Evolutionary conservation across 2,329 filamentous ascomycete genomes (phyloP).

Genomic region (Fusarium tricinctum): DNA sequence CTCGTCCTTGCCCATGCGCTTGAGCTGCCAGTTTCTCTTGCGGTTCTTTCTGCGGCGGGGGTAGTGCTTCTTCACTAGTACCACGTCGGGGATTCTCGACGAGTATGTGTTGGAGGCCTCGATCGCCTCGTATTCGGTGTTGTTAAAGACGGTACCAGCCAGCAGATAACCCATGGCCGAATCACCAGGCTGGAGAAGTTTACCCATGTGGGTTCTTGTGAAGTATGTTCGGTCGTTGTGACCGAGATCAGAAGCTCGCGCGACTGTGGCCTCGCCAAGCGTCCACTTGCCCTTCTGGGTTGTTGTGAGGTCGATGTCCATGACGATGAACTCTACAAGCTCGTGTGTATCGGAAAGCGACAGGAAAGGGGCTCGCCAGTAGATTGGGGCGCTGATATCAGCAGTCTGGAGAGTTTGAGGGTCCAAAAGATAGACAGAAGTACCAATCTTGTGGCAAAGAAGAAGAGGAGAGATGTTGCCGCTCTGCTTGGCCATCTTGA

Average conservation of each 20-base stretch:
- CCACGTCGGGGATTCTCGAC: slow-evolving; percentile 87
- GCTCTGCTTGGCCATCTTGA: slow-evolving; percentile 86
- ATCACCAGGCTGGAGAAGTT: slow-evolving; percentile 88
- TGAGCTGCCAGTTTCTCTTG: slow-evolving; percentile 91
- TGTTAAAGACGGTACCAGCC: slow-evolving; percentile 93
- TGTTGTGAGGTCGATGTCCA: slow-evolving; percentile 90
- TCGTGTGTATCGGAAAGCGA: slow-evolving; percentile 87
- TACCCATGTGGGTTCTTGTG: slow-evolving; percentile 89
- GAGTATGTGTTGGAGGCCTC: slow-evolving; percentile 82
- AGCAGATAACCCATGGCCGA: slow-evolving; percentile 95
- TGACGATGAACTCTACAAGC: slow-evolving; percentile 91
- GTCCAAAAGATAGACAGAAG: slow-evolving; percentile 89
- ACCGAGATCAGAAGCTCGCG: slow-evolving; percentile 87
- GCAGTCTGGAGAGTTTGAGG: slow-evolving; percentile 91
- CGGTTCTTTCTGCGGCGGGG: slow-evolving; percentile 84
- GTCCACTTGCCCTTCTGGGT: slow-evolving; percentile 83
- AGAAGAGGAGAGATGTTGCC: slow-evolving; percentile 91
- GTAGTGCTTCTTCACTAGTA: slow-evolving; percentile 98
- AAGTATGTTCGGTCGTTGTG: slow-evolving; percentile 90
- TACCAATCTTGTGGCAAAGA: slow-evolving; percentile 90
- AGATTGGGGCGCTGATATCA: slow-evolving; percentile 84
- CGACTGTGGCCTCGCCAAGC: slow-evolving; percentile 89
- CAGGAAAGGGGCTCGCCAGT: slow-evolving; percentile 91
- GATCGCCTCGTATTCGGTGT: slow-evolving; percentile 83
- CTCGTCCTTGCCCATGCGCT: slow-evolving; percentile 92